Evolutionary conservation across 306 rosid species (phyloP), one percentile per base, ranked within the genome.

Genomic region (Psophocarpus tetragonolobus): DNA sequence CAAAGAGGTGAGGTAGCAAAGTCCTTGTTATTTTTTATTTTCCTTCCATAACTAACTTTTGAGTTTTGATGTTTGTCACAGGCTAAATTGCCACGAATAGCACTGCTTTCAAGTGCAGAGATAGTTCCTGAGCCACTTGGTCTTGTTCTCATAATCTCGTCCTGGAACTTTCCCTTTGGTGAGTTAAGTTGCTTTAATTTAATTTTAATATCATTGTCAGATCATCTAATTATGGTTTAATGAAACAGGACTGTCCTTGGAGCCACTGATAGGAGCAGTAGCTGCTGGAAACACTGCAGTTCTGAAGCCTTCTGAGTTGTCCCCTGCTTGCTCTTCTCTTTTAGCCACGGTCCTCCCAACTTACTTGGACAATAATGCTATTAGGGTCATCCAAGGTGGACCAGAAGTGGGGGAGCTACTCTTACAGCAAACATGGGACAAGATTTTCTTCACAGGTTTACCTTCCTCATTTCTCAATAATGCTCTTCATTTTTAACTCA

Each of bases 111-210:
- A 2, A 84, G 90, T 45, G 97, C 96, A 60, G 92, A 92, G 80
- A 30, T 90, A 48, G 80, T 92, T 77, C 82, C 96, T 0, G 91
- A 92, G 87, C 93, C 97, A 57, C 88, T 92, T 57, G 97, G 97
- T 42, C 83, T 87, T 1, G 89, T 92, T 41, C 93, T 92, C 70
- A 72, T 92, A 18, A 32, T 90, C 26, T 90, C 95, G 45, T 87
- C 93, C 32, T 92, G 97, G 95, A 92, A 92, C 79, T 90, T 92
- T 45, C 95, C 95, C 30, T 65, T 92, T 66, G 97, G 97, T 90
- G 76, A 87, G 93, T 85, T 39, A 44, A 57, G 64, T 12, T 58
- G 20, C 21, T 58, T 27, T 27, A 5, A 27, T 23, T n/a, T n/a
- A n/a, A n/a, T n/a, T n/a, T n/a, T n/a, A n/a, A n/a, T n/a, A 47